Conservation (phyloP, 495 filamentous ascomycete species). For the Xylona heveae region DNA sequence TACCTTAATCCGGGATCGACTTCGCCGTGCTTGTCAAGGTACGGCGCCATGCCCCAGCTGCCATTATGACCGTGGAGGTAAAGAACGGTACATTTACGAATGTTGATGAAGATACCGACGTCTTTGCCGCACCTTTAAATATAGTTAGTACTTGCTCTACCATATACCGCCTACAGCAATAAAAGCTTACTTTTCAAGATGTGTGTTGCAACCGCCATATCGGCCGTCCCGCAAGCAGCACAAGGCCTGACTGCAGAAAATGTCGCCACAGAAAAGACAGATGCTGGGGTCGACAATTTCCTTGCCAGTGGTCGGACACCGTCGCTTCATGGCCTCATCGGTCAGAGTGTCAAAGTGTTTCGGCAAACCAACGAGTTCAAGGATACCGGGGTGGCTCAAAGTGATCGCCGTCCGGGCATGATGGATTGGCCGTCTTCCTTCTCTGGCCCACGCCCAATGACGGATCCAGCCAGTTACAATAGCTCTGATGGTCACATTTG, state of each 20-base stretch:
- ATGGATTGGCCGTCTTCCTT: constrained; percentile 5
- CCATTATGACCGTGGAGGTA: constrained; percentile 67
- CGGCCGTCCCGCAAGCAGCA: constrained; percentile 55
- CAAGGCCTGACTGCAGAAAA: constrained; percentile 84
- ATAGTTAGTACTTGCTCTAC: background rate
- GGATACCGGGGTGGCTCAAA: constrained; percentile 71
- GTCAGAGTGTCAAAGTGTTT: constrained; percentile 84
- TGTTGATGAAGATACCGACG: constrained; percentile 84
- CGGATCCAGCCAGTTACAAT: constrained; percentile 65
- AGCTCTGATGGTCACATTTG: constrained; percentile 12
- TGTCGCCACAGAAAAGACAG: constrained; percentile 87
- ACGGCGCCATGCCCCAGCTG: constrained; percentile 71
- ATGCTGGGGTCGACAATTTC: constrained; percentile 75
- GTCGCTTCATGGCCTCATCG: constrained; percentile 66
- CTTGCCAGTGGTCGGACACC: constrained; percentile 76
- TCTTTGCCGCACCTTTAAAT: constrained; percentile 56
- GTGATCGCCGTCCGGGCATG: constrained; percentile 14
- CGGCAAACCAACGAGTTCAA: constrained; percentile 81
- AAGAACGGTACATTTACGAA: constrained; percentile 78
- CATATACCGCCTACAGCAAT: background rate
- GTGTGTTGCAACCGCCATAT: constrained; percentile 74
- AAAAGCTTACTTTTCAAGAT: constrained; percentile 52
- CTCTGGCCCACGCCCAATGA: constrained; percentile 24
- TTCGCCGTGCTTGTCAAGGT: constrained; percentile 89
- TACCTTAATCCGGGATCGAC: constrained; percentile 68